A percentile compares a stretch with the other conserved stretches of the same genome.
These are phyloP conservation scores for Heliophila coronopifolia DNA, from an alignment of 441 rosid species.

Conservation along the genomic window DNA sequence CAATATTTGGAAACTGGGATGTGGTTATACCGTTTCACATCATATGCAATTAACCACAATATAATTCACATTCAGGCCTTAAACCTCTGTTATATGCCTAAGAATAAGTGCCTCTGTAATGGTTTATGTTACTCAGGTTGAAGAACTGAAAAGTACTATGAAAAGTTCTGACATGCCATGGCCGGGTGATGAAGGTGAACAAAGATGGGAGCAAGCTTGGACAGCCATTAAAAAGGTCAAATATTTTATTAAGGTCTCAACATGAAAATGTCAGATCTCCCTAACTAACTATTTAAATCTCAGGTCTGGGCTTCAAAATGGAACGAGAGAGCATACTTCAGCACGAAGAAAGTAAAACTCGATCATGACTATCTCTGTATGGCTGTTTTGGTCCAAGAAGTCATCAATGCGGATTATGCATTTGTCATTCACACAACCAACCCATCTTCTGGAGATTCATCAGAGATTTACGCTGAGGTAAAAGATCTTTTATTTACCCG, in stretches of 20 bases:
- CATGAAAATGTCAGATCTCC: no score
- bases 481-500: no score
- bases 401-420: slow-evolving; percentile 69
- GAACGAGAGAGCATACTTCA: slow-evolving; percentile 73
- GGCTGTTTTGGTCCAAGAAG: slow-evolving; percentile 75
- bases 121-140: slow-evolving; percentile 44
- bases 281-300: background rate
- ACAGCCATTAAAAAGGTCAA: slow-evolving; percentile 78
- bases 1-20: background rate
- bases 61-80: background rate
- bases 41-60: background rate
- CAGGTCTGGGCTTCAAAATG: slow-evolving; percentile 95
- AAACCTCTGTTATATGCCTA: background rate
- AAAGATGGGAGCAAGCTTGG: slow-evolving; percentile 95
- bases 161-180: slow-evolving; percentile 85
- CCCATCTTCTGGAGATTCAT: slow-evolving; percentile 61
- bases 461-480: slow-evolving; percentile 76
- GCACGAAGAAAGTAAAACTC: slow-evolving; percentile 55
- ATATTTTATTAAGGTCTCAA: no score
- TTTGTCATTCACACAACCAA: slow-evolving; percentile 83
- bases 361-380: slow-evolving; percentile 53
- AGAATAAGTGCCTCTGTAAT: slow-evolving; percentile 12
- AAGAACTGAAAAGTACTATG: slow-evolving; percentile 79
- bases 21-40: background rate
- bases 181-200: slow-evolving; percentile 95